These are phyloP conservation scores for Trichoderma sp. DNA, from an alignment of 2,329 filamentous ascomycete species.

Conservation along the genomic window DNA sequence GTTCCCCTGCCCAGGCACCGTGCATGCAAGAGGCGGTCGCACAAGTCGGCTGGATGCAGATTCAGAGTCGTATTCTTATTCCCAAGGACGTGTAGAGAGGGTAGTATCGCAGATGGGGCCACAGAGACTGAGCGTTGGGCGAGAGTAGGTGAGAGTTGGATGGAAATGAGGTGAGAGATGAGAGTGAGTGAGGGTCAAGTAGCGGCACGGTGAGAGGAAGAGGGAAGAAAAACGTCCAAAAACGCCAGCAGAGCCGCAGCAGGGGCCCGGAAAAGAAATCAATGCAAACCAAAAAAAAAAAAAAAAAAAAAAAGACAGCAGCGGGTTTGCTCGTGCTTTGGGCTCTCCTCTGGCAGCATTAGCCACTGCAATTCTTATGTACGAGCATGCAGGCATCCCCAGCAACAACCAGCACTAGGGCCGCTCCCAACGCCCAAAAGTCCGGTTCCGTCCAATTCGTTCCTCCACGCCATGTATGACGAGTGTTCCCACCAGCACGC, in stretches of 20 bases:
- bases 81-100: neutral
- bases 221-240: neutral
- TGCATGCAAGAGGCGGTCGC: slow-evolving; percentile 12
- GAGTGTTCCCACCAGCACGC: neutral
- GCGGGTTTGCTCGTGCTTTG: neutral
- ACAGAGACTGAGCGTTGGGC: neutral
- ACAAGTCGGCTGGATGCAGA: slow-evolving; percentile 15
- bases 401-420: neutral
- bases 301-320: neutral
- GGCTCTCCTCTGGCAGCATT: neutral
- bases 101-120: slow-evolving; percentile 13
- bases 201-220: neutral
- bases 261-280: neutral
- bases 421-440: neutral
- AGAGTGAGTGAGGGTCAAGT: neutral
- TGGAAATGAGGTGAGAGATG: neutral
- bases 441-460: neutral
- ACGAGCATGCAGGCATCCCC: neutral
- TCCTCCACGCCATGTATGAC: neutral
- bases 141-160: neutral
- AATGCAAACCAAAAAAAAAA: neutral
- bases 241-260: neutral
- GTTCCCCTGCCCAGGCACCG: neutral
- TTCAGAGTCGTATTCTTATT: slow-evolving; percentile 4
- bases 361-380: neutral